Base-by-base conservation (phyloP, 1,284 basidiomycete genomes). In the Cryptococcus hybrid region DNA sequence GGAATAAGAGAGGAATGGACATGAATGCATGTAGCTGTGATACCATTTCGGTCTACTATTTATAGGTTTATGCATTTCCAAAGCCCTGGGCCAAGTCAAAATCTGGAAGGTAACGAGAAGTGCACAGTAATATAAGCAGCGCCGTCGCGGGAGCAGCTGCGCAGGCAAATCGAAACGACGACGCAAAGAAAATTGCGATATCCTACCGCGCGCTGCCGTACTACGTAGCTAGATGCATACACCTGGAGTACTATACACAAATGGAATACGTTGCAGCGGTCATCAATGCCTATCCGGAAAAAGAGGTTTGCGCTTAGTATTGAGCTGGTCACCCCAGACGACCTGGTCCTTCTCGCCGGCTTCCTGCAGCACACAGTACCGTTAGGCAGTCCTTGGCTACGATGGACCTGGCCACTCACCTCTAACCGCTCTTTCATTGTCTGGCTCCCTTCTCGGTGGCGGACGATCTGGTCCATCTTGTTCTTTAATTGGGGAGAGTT, bases 391-490 rank as follows among this genome's bases (percentile, higher is more conserved):
- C 35, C 15, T 36, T 34, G 18, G 18, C 18, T 18, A 18, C 18
- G 18, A 18, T 18, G 18, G 18, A 42, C 40, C 40, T 42, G 9
- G 45, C 39, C 3, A 63, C 63, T 53, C 43, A 67, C 67, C 52
- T 49, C 49, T 44, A 69, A 38, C 36, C 53, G 54, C 15, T 62
- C 58, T 47, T 57, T 58, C 50, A 67, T 59, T 0, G 46, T 54
- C 12, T 30, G 51, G 40, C 57, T 62, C 3, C 60, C 68, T 51
- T 59, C 64, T 52, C 75, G 49, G 45, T 70, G 67, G 0, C 64
- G 60, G 12, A 72, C 62, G 11, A 75, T 61, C 45, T 68, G 67
- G 57, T 77, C 75, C 18, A 76, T 70, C 61, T 77, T 73, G 24
- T 59, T 55, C 58, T 75, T 71, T 37, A 77, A 66, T 46, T 77